Evolutionary conservation across 352 stramenopile species (phyloP), one percentile per base, ranked within the genome.

Genomic region (Halophytophthora batemanensis): DNA sequence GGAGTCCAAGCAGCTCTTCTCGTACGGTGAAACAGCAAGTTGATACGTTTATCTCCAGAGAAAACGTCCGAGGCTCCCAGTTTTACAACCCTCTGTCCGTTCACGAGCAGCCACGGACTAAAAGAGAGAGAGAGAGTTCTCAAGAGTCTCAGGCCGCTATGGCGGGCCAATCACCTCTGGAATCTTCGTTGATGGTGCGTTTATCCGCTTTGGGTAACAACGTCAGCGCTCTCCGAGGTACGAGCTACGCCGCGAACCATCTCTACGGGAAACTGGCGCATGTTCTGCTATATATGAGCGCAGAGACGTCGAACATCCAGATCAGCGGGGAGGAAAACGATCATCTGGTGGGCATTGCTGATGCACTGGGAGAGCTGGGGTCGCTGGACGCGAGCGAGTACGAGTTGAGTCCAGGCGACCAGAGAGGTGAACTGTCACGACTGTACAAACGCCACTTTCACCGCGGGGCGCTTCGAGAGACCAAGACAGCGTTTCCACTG

Each of bases 301-400:
- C 63, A 1, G 64, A 61, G 1, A 53, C 45, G 10, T 56, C 45
- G 12, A 60, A 64, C 38, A 34, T 53, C 34, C 61, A 29, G 8
- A 38, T 23, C 6, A 41, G 42, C 0, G 47, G 47, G 15, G 51
- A 56, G 19, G 14, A 35, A 7, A 48, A 47, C 14, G 53, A 53
- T n/a, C 35, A 62, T 23, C 23, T 56, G 1, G 45, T 65, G 3
- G 63, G 64, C 23, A 66, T 90, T 43, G 80, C 80, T 10, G 61
- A 88, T 57, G 69, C 62, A 15, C 73, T 93, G 35, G 83, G 83
- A 4, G 76, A 86, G 35, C 47, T 92, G 28, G 83, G 83, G 11
- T 61, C 74, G 11, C 71, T 89, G 21, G 71, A 89, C 59, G 48
- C 61, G 1, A 69, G 69, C 35, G 66, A 79, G 17, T 83, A 84